A percentile compares a stretch with the other conserved stretches of the same genome.
Evolutionary conservation across 1,284 basidiomycete species (phyloP).

Genomic region (Athelia sp.): DNA sequence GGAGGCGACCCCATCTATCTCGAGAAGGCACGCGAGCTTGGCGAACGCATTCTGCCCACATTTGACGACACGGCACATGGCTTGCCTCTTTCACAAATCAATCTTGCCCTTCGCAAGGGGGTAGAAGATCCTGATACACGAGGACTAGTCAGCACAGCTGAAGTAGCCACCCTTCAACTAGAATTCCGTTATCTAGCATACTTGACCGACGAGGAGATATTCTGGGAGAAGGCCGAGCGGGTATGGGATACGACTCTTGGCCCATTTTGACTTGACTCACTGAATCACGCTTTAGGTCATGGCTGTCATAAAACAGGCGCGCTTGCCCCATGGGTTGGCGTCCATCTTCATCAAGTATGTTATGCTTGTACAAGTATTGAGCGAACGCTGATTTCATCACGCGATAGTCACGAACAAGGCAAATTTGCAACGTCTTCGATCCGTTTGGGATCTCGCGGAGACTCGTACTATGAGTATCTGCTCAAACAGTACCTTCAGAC

Average conservation of each 20-base stretch:
- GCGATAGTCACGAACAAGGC: constrained; percentile 56
- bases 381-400: constrained; percentile 3
- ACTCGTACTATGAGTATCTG: constrained; percentile 95
- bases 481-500: constrained; percentile 81
- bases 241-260: constrained; percentile 38
- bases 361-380: constrained; percentile 1
- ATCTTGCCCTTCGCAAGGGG: constrained; percentile 64
- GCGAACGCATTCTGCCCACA: constrained; percentile 75
- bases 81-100: constrained; percentile 77
- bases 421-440: constrained; percentile 74
- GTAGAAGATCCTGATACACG: constrained; percentile 63
- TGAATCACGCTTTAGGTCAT: constrained; percentile 52
- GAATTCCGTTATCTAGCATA: constrained; percentile 87
- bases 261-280: constrained; percentile 4
- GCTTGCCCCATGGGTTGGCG: constrained; percentile 67
- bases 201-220: constrained; percentile 71
- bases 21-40: constrained; percentile 75
- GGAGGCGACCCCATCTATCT: constrained; percentile 66
- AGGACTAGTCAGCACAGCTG: constrained; percentile 76
- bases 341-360: constrained; percentile 82
- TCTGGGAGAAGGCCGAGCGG: constrained; percentile 81
- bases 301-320: constrained; percentile 60
- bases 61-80: constrained; percentile 77
- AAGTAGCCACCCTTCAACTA: constrained; percentile 80
- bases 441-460: constrained; percentile 87